A percentile compares a stretch with the other conserved stretches of the same genome.
These are phyloP conservation scores for Mangifera indica DNA, from an alignment of 345 rosid species.

Conservation along the genomic window DNA sequence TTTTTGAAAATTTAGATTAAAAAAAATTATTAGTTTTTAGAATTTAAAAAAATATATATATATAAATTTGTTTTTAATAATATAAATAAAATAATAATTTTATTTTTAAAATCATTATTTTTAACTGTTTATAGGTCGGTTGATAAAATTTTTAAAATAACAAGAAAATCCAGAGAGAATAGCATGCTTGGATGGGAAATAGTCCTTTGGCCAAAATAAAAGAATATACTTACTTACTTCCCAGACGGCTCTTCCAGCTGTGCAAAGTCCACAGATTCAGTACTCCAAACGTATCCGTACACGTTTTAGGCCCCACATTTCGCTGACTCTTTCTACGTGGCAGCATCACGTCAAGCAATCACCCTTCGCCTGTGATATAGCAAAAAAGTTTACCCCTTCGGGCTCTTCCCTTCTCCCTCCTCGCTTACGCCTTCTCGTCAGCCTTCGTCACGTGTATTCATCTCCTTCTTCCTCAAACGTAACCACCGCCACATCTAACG, in stretches of 20 bases:
- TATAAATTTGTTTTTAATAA: too few relatives aligned
- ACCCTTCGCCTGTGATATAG: conserved; percentile 33
- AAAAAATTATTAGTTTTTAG: too few relatives aligned
- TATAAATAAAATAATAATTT: too few relatives aligned
- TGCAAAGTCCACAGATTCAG: not conserved
- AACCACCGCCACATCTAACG: conserved; percentile 50
- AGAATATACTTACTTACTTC: too few relatives aligned
- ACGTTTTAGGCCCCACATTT: conserved; percentile 1
- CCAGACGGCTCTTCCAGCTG: not conserved
- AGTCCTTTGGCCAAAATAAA: too few relatives aligned
- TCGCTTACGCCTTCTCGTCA: conserved; percentile 32
- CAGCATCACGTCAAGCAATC: conserved; percentile 8
- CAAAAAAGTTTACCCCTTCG: not conserved
- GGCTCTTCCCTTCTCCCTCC: conserved; percentile 28
- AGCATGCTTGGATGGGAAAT: too few relatives aligned
- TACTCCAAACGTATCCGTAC: conserved; percentile 6
- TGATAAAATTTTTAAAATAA: too few relatives aligned
- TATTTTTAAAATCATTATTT: too few relatives aligned
- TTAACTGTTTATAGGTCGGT: too few relatives aligned
- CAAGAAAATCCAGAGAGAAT: too few relatives aligned
- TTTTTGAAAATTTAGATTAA: too few relatives aligned
- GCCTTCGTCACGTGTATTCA: conserved; percentile 38
- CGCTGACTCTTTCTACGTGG: conserved; percentile 32
- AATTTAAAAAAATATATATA: too few relatives aligned
- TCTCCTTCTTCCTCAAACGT: conserved; percentile 25